These are phyloP conservation scores for Ceriops zippeliana DNA, from an alignment of 345 rosid species.

Conservation along the genomic window DNA sequence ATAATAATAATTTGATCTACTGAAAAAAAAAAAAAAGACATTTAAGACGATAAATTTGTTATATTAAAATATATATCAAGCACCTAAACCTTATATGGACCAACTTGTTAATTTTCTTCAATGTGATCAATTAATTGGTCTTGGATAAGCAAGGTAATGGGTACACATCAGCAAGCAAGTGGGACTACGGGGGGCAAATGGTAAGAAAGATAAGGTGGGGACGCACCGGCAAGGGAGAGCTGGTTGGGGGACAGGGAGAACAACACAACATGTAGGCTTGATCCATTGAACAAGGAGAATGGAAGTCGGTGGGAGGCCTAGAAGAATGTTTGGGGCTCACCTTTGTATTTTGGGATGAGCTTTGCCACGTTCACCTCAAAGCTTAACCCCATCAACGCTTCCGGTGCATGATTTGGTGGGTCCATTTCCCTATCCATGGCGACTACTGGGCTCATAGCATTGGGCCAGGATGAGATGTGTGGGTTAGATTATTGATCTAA, in stretches of 20 bases:
- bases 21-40: no score
- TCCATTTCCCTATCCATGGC: background rate
- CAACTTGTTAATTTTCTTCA: no score
- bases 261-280: background rate
- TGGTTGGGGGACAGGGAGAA: background rate
- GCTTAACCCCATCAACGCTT: conserved; percentile 1
- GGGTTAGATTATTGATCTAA: background rate
- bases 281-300: background rate
- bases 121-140: no score
- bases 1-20: no score
- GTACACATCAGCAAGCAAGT: background rate
- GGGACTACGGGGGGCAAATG: background rate
- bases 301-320: background rate
- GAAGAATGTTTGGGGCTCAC: background rate
- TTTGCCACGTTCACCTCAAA: conserved; percentile 7
- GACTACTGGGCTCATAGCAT: background rate
- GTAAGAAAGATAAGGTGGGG: no score
- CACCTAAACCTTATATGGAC: no score
- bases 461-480: background rate
- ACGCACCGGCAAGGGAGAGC: no score
- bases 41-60: no score
- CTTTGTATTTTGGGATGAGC: conserved; percentile 17
- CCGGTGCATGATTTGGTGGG: background rate
- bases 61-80: no score
- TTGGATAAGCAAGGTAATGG: no score